Percentiles rank a stretch among this genome's conserved stretches.
Evolutionary conservation across 768 basidiomycete species (phyloP).

Genomic region (Tylopilus sp.): DNA sequence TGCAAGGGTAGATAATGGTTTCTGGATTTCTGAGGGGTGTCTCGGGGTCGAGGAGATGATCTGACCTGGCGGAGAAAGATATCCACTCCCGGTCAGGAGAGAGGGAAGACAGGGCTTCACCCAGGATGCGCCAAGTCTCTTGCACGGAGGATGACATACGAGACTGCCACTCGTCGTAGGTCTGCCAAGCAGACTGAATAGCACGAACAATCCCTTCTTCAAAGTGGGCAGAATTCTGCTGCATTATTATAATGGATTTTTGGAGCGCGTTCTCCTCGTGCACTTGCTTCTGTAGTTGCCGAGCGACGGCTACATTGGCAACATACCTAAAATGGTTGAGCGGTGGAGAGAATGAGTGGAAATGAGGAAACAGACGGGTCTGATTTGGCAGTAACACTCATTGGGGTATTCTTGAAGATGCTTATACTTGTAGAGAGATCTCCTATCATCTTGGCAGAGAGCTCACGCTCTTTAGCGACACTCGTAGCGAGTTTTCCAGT

Average conservation of each 20-base stretch:
- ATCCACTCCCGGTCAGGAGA: constrained; percentile 94
- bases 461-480: constrained; percentile 88
- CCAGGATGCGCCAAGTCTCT: constrained; percentile 70
- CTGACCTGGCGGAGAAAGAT: constrained; percentile 85
- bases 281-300: constrained; percentile 87
- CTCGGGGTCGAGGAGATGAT: constrained; percentile 95
- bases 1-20: constrained; percentile 80
- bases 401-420: constrained; percentile 93
- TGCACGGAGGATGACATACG: constrained; percentile 74
- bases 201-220: constrained; percentile 95
- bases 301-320: constrained; percentile 65
- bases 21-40: constrained; percentile 84
- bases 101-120: constrained; percentile 71
- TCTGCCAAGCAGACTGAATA: constrained; percentile 95
- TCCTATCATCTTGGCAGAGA: constrained; percentile 79
- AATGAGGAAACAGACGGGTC: constrained; percentile 9
- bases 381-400: constrained; percentile 63
- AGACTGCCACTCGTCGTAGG: constrained; percentile 91
- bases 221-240: constrained; percentile 95
- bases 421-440: constrained; percentile 86
- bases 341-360: not conserved
- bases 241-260: constrained; percentile 97
- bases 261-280: constrained; percentile 97
- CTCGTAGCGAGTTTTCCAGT: constrained; percentile 87
- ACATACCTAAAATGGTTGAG: constrained; percentile 45